These are phyloP conservation scores for Fusarium graminum DNA, from an alignment of 2,329 filamentous ascomycete species.

Conservation along the genomic window DNA sequence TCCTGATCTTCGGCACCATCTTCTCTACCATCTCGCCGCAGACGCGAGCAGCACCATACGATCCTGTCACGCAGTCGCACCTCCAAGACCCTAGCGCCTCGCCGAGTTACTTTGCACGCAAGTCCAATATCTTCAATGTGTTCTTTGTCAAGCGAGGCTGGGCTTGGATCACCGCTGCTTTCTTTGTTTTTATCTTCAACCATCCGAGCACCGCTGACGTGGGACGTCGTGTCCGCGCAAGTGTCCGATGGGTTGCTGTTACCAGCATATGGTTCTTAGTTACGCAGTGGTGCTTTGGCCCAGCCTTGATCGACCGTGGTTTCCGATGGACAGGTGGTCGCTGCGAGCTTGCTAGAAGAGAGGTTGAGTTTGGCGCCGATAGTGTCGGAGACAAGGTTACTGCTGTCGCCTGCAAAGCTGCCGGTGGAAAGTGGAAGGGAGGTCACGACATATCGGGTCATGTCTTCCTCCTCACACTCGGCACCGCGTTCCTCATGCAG, in stretches of 20 bases:
- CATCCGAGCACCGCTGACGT: slow-evolving; percentile 68
- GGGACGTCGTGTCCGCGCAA: slow-evolving; percentile 65
- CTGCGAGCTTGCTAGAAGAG: slow-evolving; percentile 73
- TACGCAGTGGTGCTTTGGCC: slow-evolving; percentile 97
- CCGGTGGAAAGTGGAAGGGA: slow-evolving; percentile 88
- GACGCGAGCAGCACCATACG: slow-evolving; percentile 74
- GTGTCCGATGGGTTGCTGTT: slow-evolving; percentile 76
- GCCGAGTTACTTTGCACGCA: slow-evolving; percentile 92
- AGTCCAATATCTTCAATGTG: slow-evolving; percentile 91
- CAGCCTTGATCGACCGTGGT: slow-evolving; percentile 87
- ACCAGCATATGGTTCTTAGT: slow-evolving; percentile 86
- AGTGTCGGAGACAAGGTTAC: slow-evolving; percentile 71
- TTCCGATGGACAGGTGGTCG: slow-evolving; percentile 90
- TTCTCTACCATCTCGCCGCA: slow-evolving; percentile 83
- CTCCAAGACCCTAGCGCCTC: slow-evolving; percentile 65
- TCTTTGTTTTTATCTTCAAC: slow-evolving; percentile 75
- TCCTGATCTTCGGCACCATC: slow-evolving; percentile 83
- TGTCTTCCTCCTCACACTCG: slow-evolving; percentile 90
- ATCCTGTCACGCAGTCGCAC: slow-evolving; percentile 72
- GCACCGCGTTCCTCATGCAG: slow-evolving; percentile 83
- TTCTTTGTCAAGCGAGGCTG: slow-evolving; percentile 96
- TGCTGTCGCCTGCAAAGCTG: slow-evolving; percentile 82
- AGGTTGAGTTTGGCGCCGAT: slow-evolving; percentile 60
- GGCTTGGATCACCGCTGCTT: slow-evolving; percentile 87
- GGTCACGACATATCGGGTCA: slow-evolving; percentile 97